These are phyloP conservation scores for Vickermania ingenoplastis DNA, from an alignment of 208 protist genomes.

Conservation along the genomic window DNA sequence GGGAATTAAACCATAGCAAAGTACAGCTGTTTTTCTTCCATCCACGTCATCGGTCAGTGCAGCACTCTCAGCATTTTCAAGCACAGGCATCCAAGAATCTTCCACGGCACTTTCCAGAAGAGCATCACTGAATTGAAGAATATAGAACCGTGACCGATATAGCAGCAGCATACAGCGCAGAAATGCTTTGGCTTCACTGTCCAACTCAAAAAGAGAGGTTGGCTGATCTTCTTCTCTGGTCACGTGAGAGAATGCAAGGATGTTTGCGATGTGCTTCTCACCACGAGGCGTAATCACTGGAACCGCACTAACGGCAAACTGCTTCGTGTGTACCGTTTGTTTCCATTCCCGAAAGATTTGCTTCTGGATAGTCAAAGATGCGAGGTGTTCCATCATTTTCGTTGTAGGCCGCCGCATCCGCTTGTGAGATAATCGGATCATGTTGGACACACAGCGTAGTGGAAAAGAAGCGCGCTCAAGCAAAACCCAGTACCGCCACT, in stretches of 20 bases:
- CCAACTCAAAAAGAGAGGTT: not conserved
- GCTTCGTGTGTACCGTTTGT: not conserved
- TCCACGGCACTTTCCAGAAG: conserved; percentile 54
- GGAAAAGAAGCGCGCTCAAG: conserved; percentile 7
- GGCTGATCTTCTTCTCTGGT: too few species aligned
- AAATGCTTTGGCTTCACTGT: conserved; percentile 11
- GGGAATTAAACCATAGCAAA: conserved; percentile 60
- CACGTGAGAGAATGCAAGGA: too few species aligned
- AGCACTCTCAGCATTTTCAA: conserved; percentile 49
- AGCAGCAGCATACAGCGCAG: conserved; percentile 24
- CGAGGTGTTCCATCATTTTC: conserved; percentile 26
- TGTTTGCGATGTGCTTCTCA: too few species aligned
- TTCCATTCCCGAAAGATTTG: conserved; percentile 18
- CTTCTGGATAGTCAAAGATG: conserved; percentile 2
- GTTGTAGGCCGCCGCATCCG: conserved; percentile 12
- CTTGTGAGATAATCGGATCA: not conserved
- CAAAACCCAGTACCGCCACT: conserved; percentile 12
- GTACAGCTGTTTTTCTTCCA: conserved; percentile 46
- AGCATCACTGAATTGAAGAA: conserved; percentile 43
- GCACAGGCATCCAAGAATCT: conserved; percentile 62
- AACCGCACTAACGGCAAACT: conserved; percentile 4
- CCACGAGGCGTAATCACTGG: not conserved
- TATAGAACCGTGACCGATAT: conserved; percentile 22
- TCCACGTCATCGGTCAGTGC: conserved; percentile 24
- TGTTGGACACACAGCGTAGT: conserved; percentile 4